Base-by-base conservation (phyloP, 139 green algal genomes). In the Chlamydomonas eustigma region DNA sequence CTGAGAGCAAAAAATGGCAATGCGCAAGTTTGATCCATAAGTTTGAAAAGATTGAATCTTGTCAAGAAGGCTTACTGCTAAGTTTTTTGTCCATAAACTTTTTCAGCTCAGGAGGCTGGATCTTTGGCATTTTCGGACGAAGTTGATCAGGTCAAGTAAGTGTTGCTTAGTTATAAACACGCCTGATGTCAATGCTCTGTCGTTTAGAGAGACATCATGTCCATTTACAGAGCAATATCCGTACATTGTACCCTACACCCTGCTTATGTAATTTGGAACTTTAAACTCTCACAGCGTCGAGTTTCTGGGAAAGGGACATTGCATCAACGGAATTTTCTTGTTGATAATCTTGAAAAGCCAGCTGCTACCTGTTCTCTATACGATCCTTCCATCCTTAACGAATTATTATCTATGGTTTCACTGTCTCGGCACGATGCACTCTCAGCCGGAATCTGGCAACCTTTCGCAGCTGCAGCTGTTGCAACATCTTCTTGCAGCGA, bases 11-110 rank as follows among this genome's bases (percentile, higher is more conserved):
- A 18, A 58, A 58, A 18, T 58, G 44, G 12, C 12, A 12, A 58
- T 18, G 18, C 44, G 44, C 12, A 12, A 58, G 12, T 58, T 58
- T 58, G 44, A 28, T 28, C 12, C n/a, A n/a, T 58, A 58, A 18
- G 18, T 18, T 12, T 28, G 44, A 18, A 12, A 18, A 58, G 12
- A 58, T 58, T 18, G 18, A 58, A 58, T 12, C 44, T 28, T 12
- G 12, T 28, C 44, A 58, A 70, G 8, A 5, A 22, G 32, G 32
- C 86, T 87, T 44, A 92, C 87, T 82, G 51, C 79, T 96, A 0
- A 97, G 81, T 75, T 91, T 91, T 85, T 95, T 96, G 86, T 97
- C 93, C 92, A 97, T 97, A 76, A 96, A 97, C 64, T 88, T 90
- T 73, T 95, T 95, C 2, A 97, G 88, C 85, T 97, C 93, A 2